Conservation (phyloP, 2,329 filamentous ascomycete species). For the Clarireedia monteithiana region DNA sequence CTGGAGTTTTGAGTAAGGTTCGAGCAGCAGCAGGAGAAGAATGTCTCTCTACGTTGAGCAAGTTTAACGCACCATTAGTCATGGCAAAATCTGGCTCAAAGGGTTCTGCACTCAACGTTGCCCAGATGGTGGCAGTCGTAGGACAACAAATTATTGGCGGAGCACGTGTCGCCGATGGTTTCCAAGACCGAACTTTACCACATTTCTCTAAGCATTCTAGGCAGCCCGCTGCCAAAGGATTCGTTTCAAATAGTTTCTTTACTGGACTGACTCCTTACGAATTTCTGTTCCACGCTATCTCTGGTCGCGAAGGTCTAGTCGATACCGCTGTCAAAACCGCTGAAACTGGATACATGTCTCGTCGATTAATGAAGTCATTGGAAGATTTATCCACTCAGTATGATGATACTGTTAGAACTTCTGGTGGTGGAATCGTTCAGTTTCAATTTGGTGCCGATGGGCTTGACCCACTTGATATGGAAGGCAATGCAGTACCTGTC, state of each 20-base stretch:
- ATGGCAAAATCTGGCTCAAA: constrained; percentile 98
- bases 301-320: constrained; percentile 93
- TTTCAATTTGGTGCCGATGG: constrained; percentile 97
- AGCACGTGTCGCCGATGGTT: constrained; percentile 87
- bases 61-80: constrained; percentile 84
- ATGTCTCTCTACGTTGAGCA: constrained; percentile 84
- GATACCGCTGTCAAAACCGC: constrained; percentile 99
- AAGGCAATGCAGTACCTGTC: constrained; percentile 85
- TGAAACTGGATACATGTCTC: constrained; percentile 98
- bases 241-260: constrained; percentile 97
- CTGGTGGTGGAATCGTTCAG: constrained; percentile 80
- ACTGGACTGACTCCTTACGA: constrained; percentile 83
- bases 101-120: constrained; percentile 95
- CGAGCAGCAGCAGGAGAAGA: constrained; percentile 85
- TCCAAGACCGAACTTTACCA: constrained; percentile 88
- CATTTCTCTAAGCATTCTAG: constrained; percentile 93
- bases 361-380: constrained; percentile 93
- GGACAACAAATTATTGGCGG: constrained; percentile 97
- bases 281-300: constrained; percentile 97
- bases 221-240: constrained; percentile 91
- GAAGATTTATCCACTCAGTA: constrained; percentile 93
- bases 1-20: constrained; percentile 85
- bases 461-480: constrained; percentile 95
- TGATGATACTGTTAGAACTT: constrained; percentile 90
- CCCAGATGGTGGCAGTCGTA: constrained; percentile 96